Base-by-base conservation (phyloP, 495 filamentous ascomycete genomes). In the Delitschia confertaspora region DNA sequence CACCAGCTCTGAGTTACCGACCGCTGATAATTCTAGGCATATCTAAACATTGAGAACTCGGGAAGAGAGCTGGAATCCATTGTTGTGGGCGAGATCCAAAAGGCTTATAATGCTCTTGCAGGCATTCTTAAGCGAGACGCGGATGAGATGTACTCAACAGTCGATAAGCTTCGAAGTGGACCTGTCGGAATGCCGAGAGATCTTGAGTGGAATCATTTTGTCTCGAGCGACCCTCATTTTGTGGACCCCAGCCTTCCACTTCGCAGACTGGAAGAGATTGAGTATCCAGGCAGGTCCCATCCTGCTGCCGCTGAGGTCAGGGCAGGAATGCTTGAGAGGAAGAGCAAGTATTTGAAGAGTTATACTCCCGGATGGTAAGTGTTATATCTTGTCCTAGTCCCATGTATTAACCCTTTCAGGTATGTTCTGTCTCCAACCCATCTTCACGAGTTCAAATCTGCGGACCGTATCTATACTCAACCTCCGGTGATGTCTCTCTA, bases 291-390 rank as follows among this genome's bases (percentile, higher is more conserved):
- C 11, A 82, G 82, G 53, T 76, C 93, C 56, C 85, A 95, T 60
- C 82, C 83, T 38, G 81, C 87, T 27, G 86, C 85, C 23, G 76
- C 80, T 40, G 91, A 95, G 57, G 80, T 98, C 24, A 73, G 85
- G 35, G 83, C 84, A 4, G 91, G 91, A 1, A 80, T 93, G 67
- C 69, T 98, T 39, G 91, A 98, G 68, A 81, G 91, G 34, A 98
- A 95, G 75, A 93, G 84, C 73, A 98, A 96, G 60, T 98, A 96
- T 61, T 69, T 98, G 30, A 98, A 96, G 73, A 95, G 87, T 58
- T 98, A 95, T 62, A 88, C 88, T 2, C 83, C 89, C 18, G 91
- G 91, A 64, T 98, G 91, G 91, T 93, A 71, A 65, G 79, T 66
- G n/a, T n/a, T n/a, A 57, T 36, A 38, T 42, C 41, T 35, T 44